A percentile compares a stretch with the other conserved stretches of the same genome.
Evolutionary conservation across 139 green algal genomes (phyloP).

Genomic region (Coelastrella sp.): DNA sequence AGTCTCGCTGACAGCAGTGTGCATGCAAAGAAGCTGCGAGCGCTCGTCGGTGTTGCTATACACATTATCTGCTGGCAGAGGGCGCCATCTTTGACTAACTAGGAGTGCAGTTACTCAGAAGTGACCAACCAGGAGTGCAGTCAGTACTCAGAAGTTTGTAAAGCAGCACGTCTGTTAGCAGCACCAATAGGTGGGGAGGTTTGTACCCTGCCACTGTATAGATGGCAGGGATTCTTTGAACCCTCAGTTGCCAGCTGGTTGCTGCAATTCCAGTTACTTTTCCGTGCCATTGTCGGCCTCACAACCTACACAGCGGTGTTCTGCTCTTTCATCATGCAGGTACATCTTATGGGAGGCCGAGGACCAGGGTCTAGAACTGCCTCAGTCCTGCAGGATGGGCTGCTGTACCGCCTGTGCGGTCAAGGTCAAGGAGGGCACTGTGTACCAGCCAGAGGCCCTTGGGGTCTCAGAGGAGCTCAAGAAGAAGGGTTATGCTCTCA

Average conservation of each 20-base stretch:
- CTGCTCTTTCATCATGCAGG: constrained; percentile 49
- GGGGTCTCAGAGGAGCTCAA: constrained; percentile 81
- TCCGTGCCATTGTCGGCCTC: no score
- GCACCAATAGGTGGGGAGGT: no score
- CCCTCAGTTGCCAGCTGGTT: no score
- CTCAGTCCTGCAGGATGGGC: constrained; percentile 97
- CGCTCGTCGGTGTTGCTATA: no score
- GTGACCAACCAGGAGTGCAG: not conserved
- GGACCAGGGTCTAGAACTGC: constrained; percentile 91
- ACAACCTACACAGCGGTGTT: not conserved
- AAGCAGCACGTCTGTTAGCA: no score
- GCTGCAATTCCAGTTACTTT: no score
- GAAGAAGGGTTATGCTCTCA: constrained; percentile 92
- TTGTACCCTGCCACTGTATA: no score
- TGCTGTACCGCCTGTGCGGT: constrained; percentile 98
- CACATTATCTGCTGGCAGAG: no score
- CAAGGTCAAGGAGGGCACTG: constrained; percentile 77
- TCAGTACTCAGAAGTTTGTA: no score
- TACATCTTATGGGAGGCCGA: constrained; percentile 97
- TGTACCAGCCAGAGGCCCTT: constrained; percentile 82
- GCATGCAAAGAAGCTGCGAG: not conserved
- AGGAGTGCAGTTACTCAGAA: not conserved
- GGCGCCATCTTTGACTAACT: no score
- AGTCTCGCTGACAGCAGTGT: not conserved
- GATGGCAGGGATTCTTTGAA: no score